Evolutionary conservation across 768 basidiomycete genomes (phyloP).

Genomic region (Lentinus tigrinus): DNA sequence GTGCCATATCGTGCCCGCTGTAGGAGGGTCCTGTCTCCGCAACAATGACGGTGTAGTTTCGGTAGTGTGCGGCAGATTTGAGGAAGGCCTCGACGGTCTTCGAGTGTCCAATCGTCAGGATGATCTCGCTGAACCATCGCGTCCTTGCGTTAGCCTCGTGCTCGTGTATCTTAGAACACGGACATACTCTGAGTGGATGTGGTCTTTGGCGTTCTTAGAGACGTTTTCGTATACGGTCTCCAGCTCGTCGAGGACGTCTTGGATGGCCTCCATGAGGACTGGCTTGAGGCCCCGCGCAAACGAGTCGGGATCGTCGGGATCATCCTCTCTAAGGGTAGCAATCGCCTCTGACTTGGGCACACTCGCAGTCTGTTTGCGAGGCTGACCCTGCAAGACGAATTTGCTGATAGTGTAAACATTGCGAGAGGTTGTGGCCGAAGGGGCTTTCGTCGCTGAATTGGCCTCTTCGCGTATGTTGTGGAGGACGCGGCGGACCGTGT

Average conservation of each 20-base stretch:
- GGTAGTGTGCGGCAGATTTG: conserved; percentile 82
- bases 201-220: conserved; percentile 90
- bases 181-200: conserved; percentile 97
- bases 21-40: conserved; percentile 94
- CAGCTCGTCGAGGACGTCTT: conserved; percentile 93
- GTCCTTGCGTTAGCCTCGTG: background rate
- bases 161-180: background rate
- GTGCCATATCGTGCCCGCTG: conserved; percentile 82
- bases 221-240: conserved; percentile 96
- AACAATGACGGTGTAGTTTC: conserved; percentile 95
- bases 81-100: conserved; percentile 92
- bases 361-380: conserved; percentile 42
- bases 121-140: conserved; percentile 70
- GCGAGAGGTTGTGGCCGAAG: conserved; percentile 34
- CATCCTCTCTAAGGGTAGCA: conserved; percentile 62
- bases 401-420: conserved; percentile 71
- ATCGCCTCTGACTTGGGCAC: conserved; percentile 50
- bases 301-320: conserved; percentile 74
- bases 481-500: conserved; percentile 89
- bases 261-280: conserved; percentile 93
- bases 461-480: conserved; percentile 97
- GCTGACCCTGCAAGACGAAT: conserved; percentile 81
- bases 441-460: conserved; percentile 66
- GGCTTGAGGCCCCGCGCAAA: conserved; percentile 83
- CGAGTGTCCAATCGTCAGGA: conserved; percentile 92